Evolutionary conservation across 2,329 filamentous ascomycete species (phyloP), one percentile per base, ranked within the genome.

Genomic region (Zalaria obscura): DNA sequence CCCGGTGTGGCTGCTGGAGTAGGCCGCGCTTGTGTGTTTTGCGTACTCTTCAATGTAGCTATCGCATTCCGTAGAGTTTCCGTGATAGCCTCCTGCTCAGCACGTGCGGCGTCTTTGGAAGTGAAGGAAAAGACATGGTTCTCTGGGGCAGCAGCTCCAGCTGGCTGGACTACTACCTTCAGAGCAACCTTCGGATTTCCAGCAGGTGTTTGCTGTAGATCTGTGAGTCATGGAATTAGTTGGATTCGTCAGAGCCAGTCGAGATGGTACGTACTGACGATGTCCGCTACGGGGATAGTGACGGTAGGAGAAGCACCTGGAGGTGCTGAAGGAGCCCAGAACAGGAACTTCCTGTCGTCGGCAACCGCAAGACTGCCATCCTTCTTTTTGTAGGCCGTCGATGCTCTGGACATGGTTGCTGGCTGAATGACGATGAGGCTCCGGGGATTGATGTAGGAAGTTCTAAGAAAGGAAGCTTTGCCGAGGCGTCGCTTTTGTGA

Each of bases 181-280:
- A 96, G 73, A 72, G 94, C 94, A 40, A 93, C 87, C 69, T 94
- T 95, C 11, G 86, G 69, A 31, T 77, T 79, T n/a, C 72, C 79
- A 45, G 86, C 85, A 8, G 91, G 88, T 1, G 91, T 96, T 60
- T 96, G 89, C 61, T 98, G 89, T 38, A 98, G 75, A 64, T 96
- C 85, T 91, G 52, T 28, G 5, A 26, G n/a, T 2, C 11, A 26
- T 27, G 5, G 10, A 36, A 39, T 37, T 18, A 32, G 42, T 5
- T 2, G 9, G 5, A n/a, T 4, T 26, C 11, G 27, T 3, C 5
- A 11, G 5, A 5, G 1, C 5, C 27, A 31, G 5, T 2, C 25
- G 8, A 27, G 27, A 25, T n/a, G n/a, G 29, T 10, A 58, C 80
- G 57, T 69, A 91, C 85, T 95, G 39, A 81, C 86, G 55, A 96